phyloP scores from a whole-genome alignment of 1,284 basidiomycete species.

The Coniferiporia weirii region DNA sequence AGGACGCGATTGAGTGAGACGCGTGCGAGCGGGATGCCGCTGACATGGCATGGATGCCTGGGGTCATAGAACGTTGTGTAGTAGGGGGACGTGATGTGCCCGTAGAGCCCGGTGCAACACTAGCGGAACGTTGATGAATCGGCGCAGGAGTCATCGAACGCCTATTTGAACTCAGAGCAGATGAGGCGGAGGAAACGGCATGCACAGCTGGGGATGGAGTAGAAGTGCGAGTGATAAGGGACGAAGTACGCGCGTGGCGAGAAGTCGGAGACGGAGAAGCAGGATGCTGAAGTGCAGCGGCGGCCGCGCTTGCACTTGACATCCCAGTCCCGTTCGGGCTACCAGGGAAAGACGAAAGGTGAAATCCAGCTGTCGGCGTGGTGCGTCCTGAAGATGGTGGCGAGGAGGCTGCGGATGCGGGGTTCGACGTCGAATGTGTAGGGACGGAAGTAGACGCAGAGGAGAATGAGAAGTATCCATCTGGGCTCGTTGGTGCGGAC shows the following conservation, averaged over 20 bases:
- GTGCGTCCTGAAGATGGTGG: slow-evolving; percentile 14
- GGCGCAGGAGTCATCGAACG: slow-evolving; percentile 12
- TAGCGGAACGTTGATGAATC: slow-evolving; percentile 16
- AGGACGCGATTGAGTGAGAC: neutral
- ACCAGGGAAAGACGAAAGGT: neutral
- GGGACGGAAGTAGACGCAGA: slow-evolving; percentile 7
- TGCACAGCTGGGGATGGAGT: neutral
- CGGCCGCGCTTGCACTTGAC: slow-evolving; percentile 15
- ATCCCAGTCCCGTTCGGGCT: slow-evolving; percentile 2
- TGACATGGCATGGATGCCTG: neutral
- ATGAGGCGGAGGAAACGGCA: neutral
- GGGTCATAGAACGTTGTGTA: slow-evolving; percentile 3
- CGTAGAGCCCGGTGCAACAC: slow-evolving; percentile 9
- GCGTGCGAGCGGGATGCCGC: neutral
- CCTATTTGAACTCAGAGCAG: neutral
- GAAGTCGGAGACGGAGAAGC: neutral
- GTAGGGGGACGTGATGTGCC: neutral
- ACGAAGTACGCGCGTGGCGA: neutral
- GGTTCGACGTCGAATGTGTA: neutral
- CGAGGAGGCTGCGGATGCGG: neutral
- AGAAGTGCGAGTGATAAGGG: neutral
- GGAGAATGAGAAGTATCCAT: slow-evolving; percentile 13
- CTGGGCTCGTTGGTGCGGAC: slow-evolving; percentile 14
- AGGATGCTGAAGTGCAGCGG: slow-evolving; percentile 2
- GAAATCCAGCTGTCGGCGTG: slow-evolving; percentile 16